Evolutionary conservation across 768 basidiomycete genomes (phyloP), one percentile per base, ranked within the genome.

Genomic region (Mycena belliarum): DNA sequence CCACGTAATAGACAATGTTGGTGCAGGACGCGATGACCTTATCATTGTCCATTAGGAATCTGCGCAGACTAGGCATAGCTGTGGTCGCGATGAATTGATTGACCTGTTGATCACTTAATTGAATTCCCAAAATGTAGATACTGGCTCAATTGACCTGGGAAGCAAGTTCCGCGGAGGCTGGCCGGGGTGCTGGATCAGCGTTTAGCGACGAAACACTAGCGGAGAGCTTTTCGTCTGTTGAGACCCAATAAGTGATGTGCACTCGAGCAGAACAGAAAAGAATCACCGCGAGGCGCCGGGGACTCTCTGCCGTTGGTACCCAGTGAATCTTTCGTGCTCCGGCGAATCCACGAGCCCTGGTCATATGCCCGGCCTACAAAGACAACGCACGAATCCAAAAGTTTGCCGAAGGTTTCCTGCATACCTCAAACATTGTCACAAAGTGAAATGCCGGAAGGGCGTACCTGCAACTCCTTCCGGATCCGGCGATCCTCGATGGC

Each of bases 401-500:
- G 80, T 70, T 91, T 95, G 32, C 84, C 82, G 66, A 90, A 97
- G 6, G 82, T 87, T 62, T 98, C 96, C 85, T 92, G 52, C 14
- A 37, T 49, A 41, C 45, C 40, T 28, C 50, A 37, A 35, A 21
- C 28, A 21, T 54, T 44, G 20, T 47, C 24, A 24, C 2, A n/a
- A 28, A 29, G 25, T 38, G 6, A 20, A 24, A 37, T n/a, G 32
- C 10, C 6, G 21, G 14, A 41, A 12, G 10, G 6, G 52, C 60
- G 18, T 61, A 87, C 90, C 79, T 96, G 94, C 11, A 98, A 76
- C 55, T 99, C 97, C 68, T 93, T 91, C 24, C 92, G 85, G 52
- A 95, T 74, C 37, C 91, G 82, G 23, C 86, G 82, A 71, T 99
- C 97, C 57, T 98, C 96, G 72, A 96, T 81, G 0, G 93, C 93